Conservation (phyloP, 768 basidiomycete species). For the Mycena amicta region DNA sequence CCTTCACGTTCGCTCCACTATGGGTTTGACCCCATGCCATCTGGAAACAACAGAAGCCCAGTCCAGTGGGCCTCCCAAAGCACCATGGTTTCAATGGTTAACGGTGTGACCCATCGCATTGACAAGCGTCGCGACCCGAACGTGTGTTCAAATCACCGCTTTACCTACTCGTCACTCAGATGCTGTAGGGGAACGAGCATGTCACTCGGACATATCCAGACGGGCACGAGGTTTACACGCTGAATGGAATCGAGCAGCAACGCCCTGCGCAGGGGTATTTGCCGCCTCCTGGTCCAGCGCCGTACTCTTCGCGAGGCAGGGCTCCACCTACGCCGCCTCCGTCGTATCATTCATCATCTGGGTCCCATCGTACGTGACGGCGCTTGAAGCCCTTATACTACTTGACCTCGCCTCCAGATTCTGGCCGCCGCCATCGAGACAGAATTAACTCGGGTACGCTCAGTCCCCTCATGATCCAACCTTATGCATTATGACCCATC, state of each 20-base stretch:
- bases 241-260: conserved; percentile 67
- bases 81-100: conserved; percentile 56
- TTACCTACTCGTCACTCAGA: conserved; percentile 2
- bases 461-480: conserved; percentile 11
- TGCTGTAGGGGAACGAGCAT: conserved; percentile 72
- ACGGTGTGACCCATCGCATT: conserved; percentile 69
- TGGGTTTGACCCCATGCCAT: neutral
- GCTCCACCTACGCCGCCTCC: conserved; percentile 8
- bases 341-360: conserved; percentile 18
- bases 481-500: conserved; percentile 10
- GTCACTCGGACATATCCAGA: conserved; percentile 66
- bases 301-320: conserved; percentile 16
- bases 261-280: conserved; percentile 32
- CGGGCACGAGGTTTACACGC: conserved; percentile 62
- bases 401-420: neutral
- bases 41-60: too few relatives aligned
- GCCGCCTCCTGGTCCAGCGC: conserved; percentile 18
- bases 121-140: conserved; percentile 56
- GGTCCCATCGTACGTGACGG: conserved; percentile 9
- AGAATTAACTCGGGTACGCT: conserved; percentile 14
- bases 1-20: conserved; percentile 28
- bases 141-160: conserved; percentile 42
- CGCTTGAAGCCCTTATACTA: neutral
- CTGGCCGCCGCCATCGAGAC: conserved; percentile 11
- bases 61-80: conserved; percentile 57